Base-by-base conservation (phyloP, 352 stramenopile species). In the Globisporangium ultimum region DNA sequence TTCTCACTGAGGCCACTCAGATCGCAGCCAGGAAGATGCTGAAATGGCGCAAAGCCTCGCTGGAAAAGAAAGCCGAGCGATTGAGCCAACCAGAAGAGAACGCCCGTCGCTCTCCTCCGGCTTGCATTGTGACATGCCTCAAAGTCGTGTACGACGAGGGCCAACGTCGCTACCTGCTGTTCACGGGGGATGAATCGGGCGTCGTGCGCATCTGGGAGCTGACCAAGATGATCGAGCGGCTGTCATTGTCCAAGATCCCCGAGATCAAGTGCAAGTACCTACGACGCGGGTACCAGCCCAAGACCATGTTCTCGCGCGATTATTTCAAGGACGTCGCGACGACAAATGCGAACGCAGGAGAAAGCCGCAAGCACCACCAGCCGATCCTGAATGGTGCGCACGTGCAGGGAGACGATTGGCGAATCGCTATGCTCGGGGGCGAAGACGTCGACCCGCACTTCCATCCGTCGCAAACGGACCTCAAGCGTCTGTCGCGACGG, bases 251-350 rank as follows among this genome's bases (percentile, higher is more conserved):
- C 2, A 82, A 84, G 46, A 88, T 89, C 48, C 76, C 79, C 0
- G 74, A 87, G 47, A 72, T 74, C 13, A 83, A 82, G 24, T 81
- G 77, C 54, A 88, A 88, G 46, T 79, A 80, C 42, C 53, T 86
- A 13, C 63, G 76, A 0, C 75, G 78, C 12, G 79, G 82, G 3
- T 89, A 89, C 49, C 77, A 91, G 28, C 76, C 78, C 0, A 78
- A 78, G 18, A 69, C 72, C 1, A 85, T 75, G 64, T 89, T 91
- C 60, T 60, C 67, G 28, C 77, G 79, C 9, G 76, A 87, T 32
- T 87, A 53, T 22, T n/a, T 66, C 8, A 84, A 84, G 47, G 78
- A 91, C 34, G 34, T 58, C 6, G 52, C 54, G 56, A 59, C 6
- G 40, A 47, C 9, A 34, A 51, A 14, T 13, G 9, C n/a, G 53